These are phyloP conservation scores for Eutrema salsugineum DNA, from an alignment of 441 rosid species.

Conservation along the genomic window DNA sequence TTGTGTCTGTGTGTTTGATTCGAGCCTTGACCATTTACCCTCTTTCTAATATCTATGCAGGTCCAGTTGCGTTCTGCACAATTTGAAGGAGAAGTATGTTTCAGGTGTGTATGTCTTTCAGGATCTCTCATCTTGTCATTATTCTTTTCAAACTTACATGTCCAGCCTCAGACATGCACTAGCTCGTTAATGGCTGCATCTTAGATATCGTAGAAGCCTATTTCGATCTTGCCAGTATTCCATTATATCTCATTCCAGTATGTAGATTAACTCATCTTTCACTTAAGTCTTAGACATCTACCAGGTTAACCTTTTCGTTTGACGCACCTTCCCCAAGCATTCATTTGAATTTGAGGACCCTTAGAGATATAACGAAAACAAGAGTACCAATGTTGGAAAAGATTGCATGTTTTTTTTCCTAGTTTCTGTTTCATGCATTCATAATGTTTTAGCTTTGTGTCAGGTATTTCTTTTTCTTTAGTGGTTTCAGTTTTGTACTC, in stretches of 20 bases:
- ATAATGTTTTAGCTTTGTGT: not conserved
- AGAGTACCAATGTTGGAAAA: constrained; percentile 7
- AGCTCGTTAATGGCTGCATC: constrained; percentile 1
- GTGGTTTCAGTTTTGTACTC: not conserved
- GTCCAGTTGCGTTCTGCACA: constrained; percentile 72
- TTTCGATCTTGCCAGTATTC: not conserved
- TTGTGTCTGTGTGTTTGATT: not conserved
- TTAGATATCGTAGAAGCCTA: not conserved
- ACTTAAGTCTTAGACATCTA: constrained; percentile 1
- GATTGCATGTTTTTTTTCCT: constrained; percentile 4
- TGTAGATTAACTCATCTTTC: not conserved
- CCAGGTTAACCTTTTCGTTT: constrained; percentile 4
- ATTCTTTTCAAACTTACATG: not conserved
- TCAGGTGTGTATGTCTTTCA: constrained; percentile 56
- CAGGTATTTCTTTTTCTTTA: not conserved
- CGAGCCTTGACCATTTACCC: constrained; percentile 9
- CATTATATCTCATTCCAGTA: constrained; percentile 3
- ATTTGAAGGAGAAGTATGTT: constrained; percentile 74
- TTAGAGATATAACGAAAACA: constrained; percentile 2
- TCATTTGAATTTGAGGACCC: not conserved
- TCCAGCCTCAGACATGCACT: constrained; percentile 5
- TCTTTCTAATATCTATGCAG: constrained; percentile 40
- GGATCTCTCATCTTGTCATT: constrained; percentile 6
- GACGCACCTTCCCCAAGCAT: not conserved
- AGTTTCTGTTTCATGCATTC: constrained; percentile 1